Percentiles rank a stretch among this genome's conserved stretches.
These are phyloP conservation scores for Gossypium aridum DNA, from an alignment of 441 rosid genomes.

Conservation along the genomic window DNA sequence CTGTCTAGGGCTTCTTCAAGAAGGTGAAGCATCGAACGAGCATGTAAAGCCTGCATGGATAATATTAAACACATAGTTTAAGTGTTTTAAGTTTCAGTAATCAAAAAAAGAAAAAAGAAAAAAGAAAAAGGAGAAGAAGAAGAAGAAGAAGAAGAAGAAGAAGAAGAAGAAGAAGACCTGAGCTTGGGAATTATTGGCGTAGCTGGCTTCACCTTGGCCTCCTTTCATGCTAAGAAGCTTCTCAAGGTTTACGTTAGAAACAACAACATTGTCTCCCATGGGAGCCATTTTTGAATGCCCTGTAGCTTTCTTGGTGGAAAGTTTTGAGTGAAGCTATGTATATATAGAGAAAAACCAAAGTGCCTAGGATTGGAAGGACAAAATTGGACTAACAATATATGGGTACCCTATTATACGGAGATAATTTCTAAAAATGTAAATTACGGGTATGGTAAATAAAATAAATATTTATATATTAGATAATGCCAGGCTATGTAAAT, in stretches of 20 bases:
- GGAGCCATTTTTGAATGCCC: conserved; percentile 35
- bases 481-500: no score
- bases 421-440: not conserved
- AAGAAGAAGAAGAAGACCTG: conserved; percentile 33
- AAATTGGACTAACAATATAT: not conserved
- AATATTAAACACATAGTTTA: not conserved
- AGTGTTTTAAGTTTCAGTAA: no score
- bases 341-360: conserved; percentile 10
- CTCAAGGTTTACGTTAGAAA: conserved; percentile 69
- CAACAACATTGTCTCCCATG: conserved; percentile 54
- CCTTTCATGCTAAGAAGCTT: conserved; percentile 87
- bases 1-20: conserved; percentile 74
- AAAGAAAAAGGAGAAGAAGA: not conserved
- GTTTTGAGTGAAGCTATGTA: not conserved
- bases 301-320: not conserved
- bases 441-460: no score
- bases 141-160: not conserved
- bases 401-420: not conserved
- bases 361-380: not conserved
- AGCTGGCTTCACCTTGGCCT: conserved; percentile 86
- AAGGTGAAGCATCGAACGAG: conserved; percentile 80
- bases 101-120: not conserved
- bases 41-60: conserved; percentile 64
- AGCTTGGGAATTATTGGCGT: conserved; percentile 93
- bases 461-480: no score